Conservation (phyloP, 352 stramenopile species). For the Phytopythium mirpurense region DNA sequence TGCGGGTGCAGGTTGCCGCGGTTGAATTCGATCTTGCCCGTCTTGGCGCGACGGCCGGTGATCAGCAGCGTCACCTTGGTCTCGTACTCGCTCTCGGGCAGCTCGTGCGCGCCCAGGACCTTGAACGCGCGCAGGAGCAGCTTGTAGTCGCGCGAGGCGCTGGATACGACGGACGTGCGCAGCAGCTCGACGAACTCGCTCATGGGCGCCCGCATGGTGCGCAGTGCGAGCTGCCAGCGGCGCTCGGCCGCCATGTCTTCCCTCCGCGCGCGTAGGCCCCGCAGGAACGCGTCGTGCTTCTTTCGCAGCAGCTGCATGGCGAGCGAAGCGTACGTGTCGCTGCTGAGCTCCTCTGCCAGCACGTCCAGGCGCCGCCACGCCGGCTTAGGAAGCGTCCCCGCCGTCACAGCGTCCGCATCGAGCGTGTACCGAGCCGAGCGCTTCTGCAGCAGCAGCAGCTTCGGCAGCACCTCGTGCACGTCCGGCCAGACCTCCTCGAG, state of each 20-base stretch:
- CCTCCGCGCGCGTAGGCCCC: conserved; percentile 30
- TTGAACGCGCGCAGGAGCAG: conserved; percentile 48
- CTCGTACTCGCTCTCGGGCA: conserved; percentile 29
- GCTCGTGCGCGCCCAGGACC: conserved; percentile 16
- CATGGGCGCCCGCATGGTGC: conserved; percentile 20
- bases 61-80: conserved; percentile 45
- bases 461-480: conserved; percentile 35
- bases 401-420: not conserved
- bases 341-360: conserved; percentile 17
- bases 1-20: conserved; percentile 53
- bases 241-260: conserved; percentile 28
- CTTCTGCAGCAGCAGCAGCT: conserved; percentile 57
- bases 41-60: conserved; percentile 27
- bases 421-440: conserved; percentile 44
- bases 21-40: conserved; percentile 48
- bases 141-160: conserved; percentile 34
- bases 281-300: conserved; percentile 46
- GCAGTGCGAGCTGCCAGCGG: conserved; percentile 31
- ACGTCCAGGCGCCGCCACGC: conserved; percentile 31
- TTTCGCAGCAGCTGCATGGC: conserved; percentile 45
- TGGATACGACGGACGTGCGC: conserved; percentile 11
- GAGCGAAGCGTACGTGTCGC: conserved; percentile 16
- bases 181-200: conserved; percentile 25
- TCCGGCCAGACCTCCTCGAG: conserved; percentile 46
- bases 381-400: conserved; percentile 6